phyloP scores from a whole-genome alignment of 495 filamentous ascomycete genomes.

The Delitschia confertaspora region DNA sequence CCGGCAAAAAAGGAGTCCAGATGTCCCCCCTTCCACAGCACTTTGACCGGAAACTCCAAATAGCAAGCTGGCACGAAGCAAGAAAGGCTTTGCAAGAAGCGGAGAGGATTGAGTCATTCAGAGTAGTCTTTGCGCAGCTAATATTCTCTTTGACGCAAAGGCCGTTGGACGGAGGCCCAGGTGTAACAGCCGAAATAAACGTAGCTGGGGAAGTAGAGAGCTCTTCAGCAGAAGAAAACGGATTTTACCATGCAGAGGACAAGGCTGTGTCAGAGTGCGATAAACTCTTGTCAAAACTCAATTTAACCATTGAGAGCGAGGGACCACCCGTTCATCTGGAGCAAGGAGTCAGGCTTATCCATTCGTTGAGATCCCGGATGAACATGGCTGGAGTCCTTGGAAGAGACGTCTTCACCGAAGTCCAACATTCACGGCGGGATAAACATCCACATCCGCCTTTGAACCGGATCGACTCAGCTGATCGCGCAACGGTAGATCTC shows the following conservation, averaged over 20 bases:
- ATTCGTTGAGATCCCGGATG: conserved; percentile 25
- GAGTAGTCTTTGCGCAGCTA: conserved; percentile 40
- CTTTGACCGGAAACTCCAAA: conserved; percentile 36
- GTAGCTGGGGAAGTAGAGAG: neutral
- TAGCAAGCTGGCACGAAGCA: conserved; percentile 42
- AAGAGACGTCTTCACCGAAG: neutral
- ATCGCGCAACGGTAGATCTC: conserved; percentile 37
- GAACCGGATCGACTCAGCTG: conserved; percentile 26
- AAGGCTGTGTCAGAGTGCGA: conserved; percentile 19
- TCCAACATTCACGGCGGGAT: neutral
- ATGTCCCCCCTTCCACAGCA: conserved; percentile 9
- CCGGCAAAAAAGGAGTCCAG: conserved; percentile 14
- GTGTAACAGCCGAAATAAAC: no score
- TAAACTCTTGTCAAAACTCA: conserved; percentile 15
- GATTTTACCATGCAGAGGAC: conserved; percentile 14
- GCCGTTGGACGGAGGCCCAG: conserved; percentile 27
- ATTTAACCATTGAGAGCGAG: conserved; percentile 34
- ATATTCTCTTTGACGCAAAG: conserved; percentile 42
- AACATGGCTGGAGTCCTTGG: conserved; percentile 8
- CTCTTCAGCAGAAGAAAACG: neutral
- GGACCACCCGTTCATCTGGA: conserved; percentile 37
- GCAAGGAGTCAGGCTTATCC: conserved; percentile 31
- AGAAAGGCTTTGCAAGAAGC: conserved; percentile 34
- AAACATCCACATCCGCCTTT: neutral
- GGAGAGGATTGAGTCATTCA: conserved; percentile 37